These are phyloP conservation scores for Rubia yunnanensis DNA, from an alignment of 257 asterid genomes.

Conservation along the genomic window DNA sequence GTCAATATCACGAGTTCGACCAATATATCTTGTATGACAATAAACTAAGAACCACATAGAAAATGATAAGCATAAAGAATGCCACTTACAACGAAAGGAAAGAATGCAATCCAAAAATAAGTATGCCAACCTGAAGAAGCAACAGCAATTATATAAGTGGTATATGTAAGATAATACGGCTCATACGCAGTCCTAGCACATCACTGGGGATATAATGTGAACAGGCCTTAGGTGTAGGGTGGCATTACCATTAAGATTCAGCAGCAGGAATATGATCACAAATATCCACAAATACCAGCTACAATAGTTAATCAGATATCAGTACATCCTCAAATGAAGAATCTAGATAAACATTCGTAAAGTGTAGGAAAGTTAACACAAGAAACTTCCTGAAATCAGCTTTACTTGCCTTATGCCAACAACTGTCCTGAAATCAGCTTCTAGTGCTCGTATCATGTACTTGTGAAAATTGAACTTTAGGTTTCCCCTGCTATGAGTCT, in stretches of 20 bases:
- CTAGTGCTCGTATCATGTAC: slow-evolving; percentile 95
- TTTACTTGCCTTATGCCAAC: slow-evolving; percentile 90
- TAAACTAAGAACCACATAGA: background rate
- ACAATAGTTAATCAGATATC: slow-evolving; percentile 28
- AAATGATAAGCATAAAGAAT: background rate
- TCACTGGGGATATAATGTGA: background rate
- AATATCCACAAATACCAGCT: slow-evolving; percentile 98
- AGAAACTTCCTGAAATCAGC: background rate
- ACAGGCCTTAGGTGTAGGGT: slow-evolving; percentile 3
- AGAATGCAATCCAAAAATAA: slow-evolving; percentile 88
- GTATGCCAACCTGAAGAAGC: slow-evolving; percentile 87
- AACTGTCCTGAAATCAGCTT: slow-evolving; percentile 85
- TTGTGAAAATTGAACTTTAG: slow-evolving; percentile 93
- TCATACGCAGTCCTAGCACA: too few species aligned
- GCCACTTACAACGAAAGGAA: slow-evolving; percentile 77
- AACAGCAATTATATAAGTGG: background rate
- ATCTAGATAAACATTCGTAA: background rate
- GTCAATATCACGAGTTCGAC: background rate
- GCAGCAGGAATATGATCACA: slow-evolving; percentile 73
- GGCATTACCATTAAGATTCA: slow-evolving; percentile 75
- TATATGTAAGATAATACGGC: background rate
- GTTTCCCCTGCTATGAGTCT: slow-evolving; percentile 90
- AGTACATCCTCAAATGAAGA: background rate
- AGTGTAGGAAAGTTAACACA: background rate
- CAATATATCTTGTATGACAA: background rate